phyloP scores from a whole-genome alignment of 805 yeast genomes.

The Pichia eremophila region DNA sequence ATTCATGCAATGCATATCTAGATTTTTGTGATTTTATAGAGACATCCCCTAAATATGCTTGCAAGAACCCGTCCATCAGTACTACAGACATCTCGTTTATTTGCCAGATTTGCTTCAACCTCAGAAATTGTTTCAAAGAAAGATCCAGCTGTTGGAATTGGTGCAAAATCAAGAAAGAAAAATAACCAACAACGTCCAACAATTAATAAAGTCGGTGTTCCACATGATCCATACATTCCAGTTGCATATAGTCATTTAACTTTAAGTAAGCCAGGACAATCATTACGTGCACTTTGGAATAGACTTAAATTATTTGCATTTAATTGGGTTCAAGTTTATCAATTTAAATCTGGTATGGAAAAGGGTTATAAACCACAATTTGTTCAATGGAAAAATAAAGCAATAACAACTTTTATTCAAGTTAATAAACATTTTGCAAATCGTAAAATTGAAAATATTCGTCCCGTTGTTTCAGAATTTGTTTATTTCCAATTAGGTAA shows the following conservation, averaged over 20 bases:
- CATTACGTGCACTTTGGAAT: conserved; percentile 42
- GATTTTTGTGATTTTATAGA: too few species aligned
- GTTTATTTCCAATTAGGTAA: conserved; percentile 48
- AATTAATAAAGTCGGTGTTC: conserved; percentile 28
- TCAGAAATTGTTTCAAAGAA: conserved; percentile 6
- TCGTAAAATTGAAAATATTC: conserved; percentile 38
- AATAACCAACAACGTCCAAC: conserved; percentile 22
- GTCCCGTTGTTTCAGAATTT: conserved; percentile 46
- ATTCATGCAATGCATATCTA: too few species aligned
- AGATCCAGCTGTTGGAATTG: conserved; percentile 5
- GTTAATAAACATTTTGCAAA: conserved; percentile 78
- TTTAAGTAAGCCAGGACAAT: conserved; percentile 29
- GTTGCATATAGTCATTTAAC: conserved; percentile 27
- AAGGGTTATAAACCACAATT: conserved; percentile 49
- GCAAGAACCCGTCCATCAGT: not conserved
- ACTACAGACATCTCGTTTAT: not conserved
- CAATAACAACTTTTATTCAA: conserved; percentile 65
- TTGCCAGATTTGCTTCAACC: conserved; percentile 4
- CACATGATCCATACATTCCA: conserved; percentile 38
- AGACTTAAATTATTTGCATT: conserved; percentile 58
- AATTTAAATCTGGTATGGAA: conserved; percentile 29
- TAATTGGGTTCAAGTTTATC: conserved; percentile 48
- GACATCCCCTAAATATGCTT: not conserved
- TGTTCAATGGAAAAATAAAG: conserved; percentile 74
- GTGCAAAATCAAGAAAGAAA: conserved; percentile 11